Base-by-base conservation (phyloP, 805 yeast species). In the Pichia californica region DNA sequence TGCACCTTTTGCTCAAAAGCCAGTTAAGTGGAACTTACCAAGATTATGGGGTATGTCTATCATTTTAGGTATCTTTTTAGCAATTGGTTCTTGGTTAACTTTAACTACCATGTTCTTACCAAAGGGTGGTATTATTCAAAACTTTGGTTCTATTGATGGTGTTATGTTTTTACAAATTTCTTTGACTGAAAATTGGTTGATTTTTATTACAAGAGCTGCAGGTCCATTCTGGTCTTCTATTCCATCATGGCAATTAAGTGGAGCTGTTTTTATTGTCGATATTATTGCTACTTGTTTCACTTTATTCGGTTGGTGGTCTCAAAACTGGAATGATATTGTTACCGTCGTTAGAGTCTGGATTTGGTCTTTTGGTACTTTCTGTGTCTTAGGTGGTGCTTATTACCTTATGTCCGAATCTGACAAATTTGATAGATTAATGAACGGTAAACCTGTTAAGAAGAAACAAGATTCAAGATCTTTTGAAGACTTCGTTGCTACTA, bases 151-250 rank as follows among this genome's bases (percentile, higher is more conserved):
- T 56, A 69, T 82, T 55, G 95, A 87, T 62, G 88, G 95, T 77
- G 81, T 87, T 62, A 71, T 87, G 69, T 87, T 87, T 81, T 77
- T 87, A 72, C 86, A 87, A 74, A 87, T 87, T 62, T 83, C 95
- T 46, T 78, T 87, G 66, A 85, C 95, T 67, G 95, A 87, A 75
- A 87, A 87, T 76, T 87, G 95, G 95, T 81, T 87, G 69, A 87
- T 87, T 74, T 87, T 87, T 83, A 74, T 87, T 65, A 87, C 95
- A 61, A 81, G 95, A 74, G 94, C 95, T 63, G 85, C 80, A 67
- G 95, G 95, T 74, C 95, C 95, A 63, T 87, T 87, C 89, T 87
- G 95, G 95, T 82, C 94, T 46, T 85, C 95, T 29, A 59, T 75
- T 47, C 95, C 95, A 71, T 87, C 95, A 36, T 87, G 95, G 95